Conservation (phyloP, 2,329 filamentous ascomycete genomes). For the Xylaria sp. region DNA sequence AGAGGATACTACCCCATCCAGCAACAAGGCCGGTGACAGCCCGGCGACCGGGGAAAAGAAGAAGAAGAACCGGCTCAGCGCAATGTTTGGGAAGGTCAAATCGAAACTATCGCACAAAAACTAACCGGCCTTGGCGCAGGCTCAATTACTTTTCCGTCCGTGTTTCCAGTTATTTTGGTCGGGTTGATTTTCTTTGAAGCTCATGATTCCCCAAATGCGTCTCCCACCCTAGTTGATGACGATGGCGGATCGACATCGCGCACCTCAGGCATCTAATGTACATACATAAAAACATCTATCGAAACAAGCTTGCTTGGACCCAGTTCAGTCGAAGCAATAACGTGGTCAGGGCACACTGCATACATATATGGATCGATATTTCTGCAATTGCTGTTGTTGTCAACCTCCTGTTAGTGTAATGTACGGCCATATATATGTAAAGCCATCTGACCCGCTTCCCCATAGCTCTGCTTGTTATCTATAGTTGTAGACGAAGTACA, state of each 20-base stretch:
- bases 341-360: slow-evolving; percentile 1
- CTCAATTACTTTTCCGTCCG: slow-evolving; percentile 33
- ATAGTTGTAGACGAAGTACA: neutral
- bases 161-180: slow-evolving; percentile 33
- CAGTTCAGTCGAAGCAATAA: neutral
- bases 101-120: slow-evolving; percentile 56
- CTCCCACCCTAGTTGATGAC: slow-evolving; percentile 40
- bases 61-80: slow-evolving; percentile 73
- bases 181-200: slow-evolving; percentile 41
- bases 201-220: slow-evolving; percentile 50
- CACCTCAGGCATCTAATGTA: slow-evolving; percentile 42
- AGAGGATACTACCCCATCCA: slow-evolving; percentile 36
- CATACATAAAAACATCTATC: slow-evolving; percentile 40
- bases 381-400: slow-evolving; percentile 1
- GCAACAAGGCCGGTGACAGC: slow-evolving; percentile 50
- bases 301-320: slow-evolving; percentile 36
- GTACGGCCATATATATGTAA: neutral
- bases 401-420: neutral
- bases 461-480: neutral
- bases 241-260: slow-evolving; percentile 39
- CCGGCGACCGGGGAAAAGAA: slow-evolving; percentile 63
- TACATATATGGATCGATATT: neutral
- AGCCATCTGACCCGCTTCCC: neutral
- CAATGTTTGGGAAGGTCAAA: slow-evolving; percentile 70
- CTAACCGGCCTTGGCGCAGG: slow-evolving; percentile 16